Conservation (phyloP, 495 filamentous ascomycete species). For the Hypoxylon rickii region DNA sequence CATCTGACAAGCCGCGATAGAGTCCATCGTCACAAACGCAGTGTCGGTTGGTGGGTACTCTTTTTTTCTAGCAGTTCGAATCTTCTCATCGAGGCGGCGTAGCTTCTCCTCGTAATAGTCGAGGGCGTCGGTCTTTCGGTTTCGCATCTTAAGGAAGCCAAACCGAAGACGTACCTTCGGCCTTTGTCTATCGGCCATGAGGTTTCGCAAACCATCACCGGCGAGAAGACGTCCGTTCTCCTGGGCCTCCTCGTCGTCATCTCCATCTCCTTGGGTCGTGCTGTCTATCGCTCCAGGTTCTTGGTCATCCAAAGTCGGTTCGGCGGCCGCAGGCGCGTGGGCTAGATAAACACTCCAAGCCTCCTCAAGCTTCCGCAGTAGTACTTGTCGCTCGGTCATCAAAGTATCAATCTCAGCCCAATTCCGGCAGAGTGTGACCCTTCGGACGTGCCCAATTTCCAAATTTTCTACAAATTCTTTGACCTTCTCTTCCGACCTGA, state of each 20-base stretch:
- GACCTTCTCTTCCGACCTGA: conserved; percentile 81
- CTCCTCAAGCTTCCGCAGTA: conserved; percentile 78
- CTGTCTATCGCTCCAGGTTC: neutral
- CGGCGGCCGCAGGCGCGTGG: conserved; percentile 28
- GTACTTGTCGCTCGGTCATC: conserved; percentile 66
- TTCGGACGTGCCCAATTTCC: conserved; percentile 91
- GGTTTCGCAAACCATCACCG: conserved; percentile 40
- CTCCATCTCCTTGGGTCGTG: conserved; percentile 2
- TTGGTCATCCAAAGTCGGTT: conserved; percentile 10
- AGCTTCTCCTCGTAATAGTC: conserved; percentile 90
- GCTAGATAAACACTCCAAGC: conserved; percentile 73
- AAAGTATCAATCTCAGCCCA: conserved; percentile 84
- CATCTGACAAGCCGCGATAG: conserved; percentile 90
- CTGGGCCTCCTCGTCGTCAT: conserved; percentile 47
- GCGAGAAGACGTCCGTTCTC: conserved; percentile 58
- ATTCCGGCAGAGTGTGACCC: conserved; percentile 81
- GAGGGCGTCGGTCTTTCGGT: conserved; percentile 81
- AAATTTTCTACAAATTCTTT: conserved; percentile 86
- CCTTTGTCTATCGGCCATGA: conserved; percentile 46
- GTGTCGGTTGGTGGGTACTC: conserved; percentile 77
- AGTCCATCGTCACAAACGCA: conserved; percentile 97
- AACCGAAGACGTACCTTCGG: conserved; percentile 79
- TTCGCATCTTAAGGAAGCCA: conserved; percentile 74
- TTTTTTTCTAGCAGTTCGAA: conserved; percentile 70
- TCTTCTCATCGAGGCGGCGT: conserved; percentile 78